phyloP scores from a whole-genome alignment of 1,284 basidiomycete genomes.

The Porodaedalea pini region DNA sequence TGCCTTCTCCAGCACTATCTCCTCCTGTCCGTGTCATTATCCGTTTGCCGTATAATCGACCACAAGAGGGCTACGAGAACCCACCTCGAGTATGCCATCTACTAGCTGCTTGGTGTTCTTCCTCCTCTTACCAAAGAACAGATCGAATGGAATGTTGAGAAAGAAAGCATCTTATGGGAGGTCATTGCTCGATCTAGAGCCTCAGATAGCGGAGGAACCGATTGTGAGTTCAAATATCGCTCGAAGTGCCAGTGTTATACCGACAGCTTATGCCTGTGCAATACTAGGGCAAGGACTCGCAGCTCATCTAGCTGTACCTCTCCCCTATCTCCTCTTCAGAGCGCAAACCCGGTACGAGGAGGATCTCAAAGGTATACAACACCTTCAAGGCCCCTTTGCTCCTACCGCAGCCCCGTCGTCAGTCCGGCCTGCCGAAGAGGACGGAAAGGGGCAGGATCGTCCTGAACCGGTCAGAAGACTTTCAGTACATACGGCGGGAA shows the following conservation, averaged over 20 bases:
- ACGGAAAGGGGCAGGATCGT: slow-evolving; percentile 30
- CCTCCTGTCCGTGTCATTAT: slow-evolving; percentile 64
- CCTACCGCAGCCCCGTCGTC: slow-evolving; percentile 36
- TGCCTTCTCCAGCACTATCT: slow-evolving; percentile 16
- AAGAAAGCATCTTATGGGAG: slow-evolving; percentile 79
- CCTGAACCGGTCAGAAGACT: slow-evolving; percentile 30
- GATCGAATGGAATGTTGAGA: slow-evolving; percentile 80
- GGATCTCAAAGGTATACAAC: slow-evolving; percentile 71
- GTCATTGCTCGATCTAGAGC: slow-evolving; percentile 72
- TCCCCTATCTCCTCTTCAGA: slow-evolving; percentile 77
- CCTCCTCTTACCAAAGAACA: slow-evolving; percentile 31
- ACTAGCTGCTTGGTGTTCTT: slow-evolving; percentile 20
- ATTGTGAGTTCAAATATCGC: slow-evolving; percentile 51
- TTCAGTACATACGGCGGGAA: slow-evolving; percentile 28
- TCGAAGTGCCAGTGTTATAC: neutral
- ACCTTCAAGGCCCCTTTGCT: slow-evolving; percentile 56
- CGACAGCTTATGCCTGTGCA: neutral
- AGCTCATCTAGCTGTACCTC: slow-evolving; percentile 69
- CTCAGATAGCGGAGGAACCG: slow-evolving; percentile 62
- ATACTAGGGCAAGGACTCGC: slow-evolving; percentile 73
- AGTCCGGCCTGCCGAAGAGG: slow-evolving; percentile 33
- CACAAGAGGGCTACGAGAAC: slow-evolving; percentile 57
- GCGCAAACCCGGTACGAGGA: slow-evolving; percentile 77
- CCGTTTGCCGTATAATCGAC: slow-evolving; percentile 69
- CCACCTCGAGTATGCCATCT: slow-evolving; percentile 55